Evolutionary conservation across 768 basidiomycete species (phyloP), one percentile per base, ranked within the genome.

Genomic region (Mycena rebaudengoi): DNA sequence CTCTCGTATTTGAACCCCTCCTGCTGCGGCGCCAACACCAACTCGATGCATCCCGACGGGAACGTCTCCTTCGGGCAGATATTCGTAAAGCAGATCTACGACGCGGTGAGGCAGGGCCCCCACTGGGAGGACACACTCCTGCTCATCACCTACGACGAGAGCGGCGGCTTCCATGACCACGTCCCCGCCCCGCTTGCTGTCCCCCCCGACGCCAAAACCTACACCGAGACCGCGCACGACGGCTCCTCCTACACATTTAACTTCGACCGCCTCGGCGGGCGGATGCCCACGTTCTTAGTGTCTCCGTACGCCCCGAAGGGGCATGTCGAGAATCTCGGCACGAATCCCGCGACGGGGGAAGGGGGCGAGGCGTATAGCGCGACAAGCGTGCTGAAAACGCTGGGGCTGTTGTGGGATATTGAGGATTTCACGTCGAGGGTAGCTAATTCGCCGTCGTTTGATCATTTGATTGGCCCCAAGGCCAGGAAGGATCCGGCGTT

Each of bases 121-220:
- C 71, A 73, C 39, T 77, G 76, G 76, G 37, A 63, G 10, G 64
- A 75, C 48, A 76, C 71, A 2, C 64, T 77, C 39, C 66, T 76
- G 55, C 26, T 77, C 56, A n/a, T 77, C 65, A 75, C 73, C 44
- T 76, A 71, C 64, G 76, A 77, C 49, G 76, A 77, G 55, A 66
- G 66, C 48, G 76, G 76, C 35, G 76, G 76, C 4, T 77, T 75
- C 68, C 68, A 65, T 44, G 76, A 77, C 59, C 76, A 76, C 68
- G 76, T 77, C 44, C 64, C 74, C 7, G 70, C 76, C 8, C 75
- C 75, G 14, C 64, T 71, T 32, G 71, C 70, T 43, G 70, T 73
- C 18, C 68, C 37, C 1, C 30, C 74, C 7, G 76, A 77, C 63
- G 54, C 66, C 58, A 59, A 69, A 30, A 70, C 73, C 5, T 75